Conservation (phyloP, 176 grass and related monocot species). For the Carex littledalei region DNA sequence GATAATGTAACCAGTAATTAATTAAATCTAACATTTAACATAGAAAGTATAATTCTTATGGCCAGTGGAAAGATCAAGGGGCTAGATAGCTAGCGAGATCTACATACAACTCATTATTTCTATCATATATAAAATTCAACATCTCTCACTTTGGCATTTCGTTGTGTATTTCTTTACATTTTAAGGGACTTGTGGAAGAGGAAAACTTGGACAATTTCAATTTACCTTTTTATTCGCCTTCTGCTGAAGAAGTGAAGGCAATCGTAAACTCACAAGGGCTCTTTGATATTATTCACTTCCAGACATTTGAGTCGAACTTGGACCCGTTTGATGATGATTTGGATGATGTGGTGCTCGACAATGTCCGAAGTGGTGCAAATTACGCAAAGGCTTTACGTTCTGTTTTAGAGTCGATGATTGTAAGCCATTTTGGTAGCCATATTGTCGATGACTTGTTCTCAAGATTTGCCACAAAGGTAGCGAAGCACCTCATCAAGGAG, state of each 20-base stretch:
- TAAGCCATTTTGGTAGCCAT: constrained; percentile 21
- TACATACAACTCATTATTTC: too few relatives aligned
- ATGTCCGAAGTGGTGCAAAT: constrained; percentile 32
- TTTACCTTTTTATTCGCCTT: constrained; percentile 54
- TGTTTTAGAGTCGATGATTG: constrained; percentile 29
- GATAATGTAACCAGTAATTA: too few relatives aligned
- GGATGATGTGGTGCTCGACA: constrained; percentile 19
- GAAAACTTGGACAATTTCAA: constrained; percentile 53
- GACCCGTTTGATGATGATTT: constrained; percentile 32
- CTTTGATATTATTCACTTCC: constrained; percentile 37
- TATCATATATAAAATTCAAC: too few relatives aligned
- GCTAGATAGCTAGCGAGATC: too few relatives aligned
- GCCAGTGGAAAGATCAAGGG: too few relatives aligned
- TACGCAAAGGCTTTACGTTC: constrained; percentile 32
- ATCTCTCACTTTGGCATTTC: not conserved
- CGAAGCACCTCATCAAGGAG: constrained; percentile 26
- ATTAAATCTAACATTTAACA: too few relatives aligned
- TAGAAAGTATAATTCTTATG: too few relatives aligned
- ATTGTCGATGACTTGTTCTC: constrained; percentile 49
- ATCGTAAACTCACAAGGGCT: constrained; percentile 18
- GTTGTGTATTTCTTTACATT: not conserved
- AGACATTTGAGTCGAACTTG: constrained; percentile 47
- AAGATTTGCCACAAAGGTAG: constrained; percentile 23
- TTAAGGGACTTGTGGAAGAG: constrained; percentile 41
- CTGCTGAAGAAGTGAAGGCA: constrained; percentile 42